Conservation (phyloP, 129 eudicot species). For the Helichrysum umbraculigerum region DNA sequence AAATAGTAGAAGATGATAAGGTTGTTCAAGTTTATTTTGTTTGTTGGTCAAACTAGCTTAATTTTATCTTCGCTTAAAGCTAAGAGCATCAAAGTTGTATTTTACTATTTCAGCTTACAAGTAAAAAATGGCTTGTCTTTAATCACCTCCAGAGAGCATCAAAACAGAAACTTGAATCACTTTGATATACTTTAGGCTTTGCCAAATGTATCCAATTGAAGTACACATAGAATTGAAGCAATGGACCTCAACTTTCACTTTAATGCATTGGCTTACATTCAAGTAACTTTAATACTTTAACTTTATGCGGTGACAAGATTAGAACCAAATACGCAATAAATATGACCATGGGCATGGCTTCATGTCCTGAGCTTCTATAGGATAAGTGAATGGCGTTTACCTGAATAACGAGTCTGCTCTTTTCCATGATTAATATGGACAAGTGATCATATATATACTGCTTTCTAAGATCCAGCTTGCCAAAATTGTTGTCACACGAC, state of each 20-base stretch:
- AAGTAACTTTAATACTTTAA: background rate
- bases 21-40: too few species aligned
- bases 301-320: background rate
- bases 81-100: too few species aligned
- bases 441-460: too few species aligned
- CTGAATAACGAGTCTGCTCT: background rate
- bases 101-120: too few species aligned
- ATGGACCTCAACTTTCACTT: background rate
- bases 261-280: background rate
- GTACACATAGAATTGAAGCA: background rate
- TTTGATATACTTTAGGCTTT: background rate
- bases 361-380: background rate
- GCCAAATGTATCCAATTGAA: background rate
- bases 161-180: background rate
- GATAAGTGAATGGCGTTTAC: background rate
- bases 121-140: background rate
- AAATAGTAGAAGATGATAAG: too few species aligned
- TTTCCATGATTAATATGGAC: too few species aligned
- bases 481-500: too few species aligned
- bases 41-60: too few species aligned
- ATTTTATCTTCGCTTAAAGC: too few species aligned
- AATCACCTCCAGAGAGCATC: background rate
- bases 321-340: background rate
- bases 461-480: too few species aligned
- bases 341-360: background rate